phyloP scores from a whole-genome alignment of 495 filamentous ascomycete species.

The Talaromyces nanjingensis region DNA sequence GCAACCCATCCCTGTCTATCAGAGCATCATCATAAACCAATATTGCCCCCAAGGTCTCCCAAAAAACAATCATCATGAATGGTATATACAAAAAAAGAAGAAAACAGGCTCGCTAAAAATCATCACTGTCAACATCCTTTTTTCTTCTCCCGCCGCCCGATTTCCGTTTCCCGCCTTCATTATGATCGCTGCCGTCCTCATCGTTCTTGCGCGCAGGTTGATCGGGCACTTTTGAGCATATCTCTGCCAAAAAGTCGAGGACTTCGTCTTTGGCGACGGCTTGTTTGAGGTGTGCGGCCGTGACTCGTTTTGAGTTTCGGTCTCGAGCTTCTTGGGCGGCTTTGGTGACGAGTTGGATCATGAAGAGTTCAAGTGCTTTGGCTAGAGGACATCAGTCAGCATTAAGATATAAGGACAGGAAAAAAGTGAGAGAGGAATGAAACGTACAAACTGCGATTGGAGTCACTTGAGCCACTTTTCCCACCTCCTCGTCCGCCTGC shows the following conservation, averaged over 20 bases:
- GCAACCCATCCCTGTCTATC: constrained; percentile 1
- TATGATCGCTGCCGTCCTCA: constrained; percentile 40
- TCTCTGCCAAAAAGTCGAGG: constrained; percentile 89
- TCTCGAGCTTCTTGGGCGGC: constrained; percentile 75
- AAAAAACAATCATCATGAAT: not conserved
- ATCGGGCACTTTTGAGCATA: constrained; percentile 79
- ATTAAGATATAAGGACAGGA: constrained; percentile 1
- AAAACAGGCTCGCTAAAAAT: constrained; percentile 5
- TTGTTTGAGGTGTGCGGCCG: constrained; percentile 82
- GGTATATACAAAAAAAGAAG: not conserved
- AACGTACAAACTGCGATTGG: constrained; percentile 80
- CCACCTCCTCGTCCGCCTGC: constrained; percentile 98
- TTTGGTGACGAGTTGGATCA: constrained; percentile 86
- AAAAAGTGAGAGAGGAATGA: not conserved
- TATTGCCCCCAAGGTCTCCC: not conserved
- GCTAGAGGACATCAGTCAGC: constrained; percentile 30
- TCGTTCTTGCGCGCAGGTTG: constrained; percentile 51
- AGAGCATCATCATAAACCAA: not conserved
- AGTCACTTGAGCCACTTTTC: constrained; percentile 95
- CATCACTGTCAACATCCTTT: constrained; percentile 41
- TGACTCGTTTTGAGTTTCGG: constrained; percentile 81
- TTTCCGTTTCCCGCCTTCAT: constrained; percentile 41
- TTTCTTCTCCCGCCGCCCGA: constrained; percentile 33
- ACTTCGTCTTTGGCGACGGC: constrained; percentile 79
- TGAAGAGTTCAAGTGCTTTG: constrained; percentile 94